These are phyloP conservation scores for Botrytis deweyae DNA, from an alignment of 2,329 filamentous ascomycete species.

Conservation along the genomic window DNA sequence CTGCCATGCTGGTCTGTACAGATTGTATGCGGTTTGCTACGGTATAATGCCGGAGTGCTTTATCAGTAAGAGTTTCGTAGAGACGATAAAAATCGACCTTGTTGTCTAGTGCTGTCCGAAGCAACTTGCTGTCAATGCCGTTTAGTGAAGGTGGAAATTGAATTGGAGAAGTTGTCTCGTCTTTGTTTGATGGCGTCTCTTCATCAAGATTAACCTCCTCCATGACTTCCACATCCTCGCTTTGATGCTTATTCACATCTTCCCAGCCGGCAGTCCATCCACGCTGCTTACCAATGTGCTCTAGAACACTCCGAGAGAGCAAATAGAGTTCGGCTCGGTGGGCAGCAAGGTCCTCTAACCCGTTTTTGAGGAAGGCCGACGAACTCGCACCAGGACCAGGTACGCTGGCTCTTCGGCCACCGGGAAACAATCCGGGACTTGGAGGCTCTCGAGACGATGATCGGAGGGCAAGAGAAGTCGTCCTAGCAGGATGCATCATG, in stretches of 20 bases:
- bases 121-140: constrained; percentile 55
- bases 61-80: constrained; percentile 78
- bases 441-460: constrained; percentile 46
- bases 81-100: constrained; percentile 63
- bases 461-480: constrained; percentile 55
- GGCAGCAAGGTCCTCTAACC: constrained; percentile 79
- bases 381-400: constrained; percentile 44
- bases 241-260: constrained; percentile 50
- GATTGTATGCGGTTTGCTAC: constrained; percentile 77
- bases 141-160: constrained; percentile 34
- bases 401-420: constrained; percentile 43
- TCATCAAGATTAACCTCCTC: constrained; percentile 56
- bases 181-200: constrained; percentile 18
- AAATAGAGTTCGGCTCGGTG: constrained; percentile 79
- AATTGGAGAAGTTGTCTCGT: neutral
- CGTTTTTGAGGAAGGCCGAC: constrained; percentile 56
- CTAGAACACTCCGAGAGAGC: constrained; percentile 75
- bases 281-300: constrained; percentile 67
- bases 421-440: constrained; percentile 56
- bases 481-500: constrained; percentile 66
- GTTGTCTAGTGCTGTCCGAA: constrained; percentile 61
- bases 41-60: constrained; percentile 78
- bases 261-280: constrained; percentile 79
- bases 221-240: constrained; percentile 45
- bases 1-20: constrained; percentile 73